phyloP scores from a whole-genome alignment of 2,329 filamentous ascomycete genomes.

The Berkeleyomyces rouxiae region DNA sequence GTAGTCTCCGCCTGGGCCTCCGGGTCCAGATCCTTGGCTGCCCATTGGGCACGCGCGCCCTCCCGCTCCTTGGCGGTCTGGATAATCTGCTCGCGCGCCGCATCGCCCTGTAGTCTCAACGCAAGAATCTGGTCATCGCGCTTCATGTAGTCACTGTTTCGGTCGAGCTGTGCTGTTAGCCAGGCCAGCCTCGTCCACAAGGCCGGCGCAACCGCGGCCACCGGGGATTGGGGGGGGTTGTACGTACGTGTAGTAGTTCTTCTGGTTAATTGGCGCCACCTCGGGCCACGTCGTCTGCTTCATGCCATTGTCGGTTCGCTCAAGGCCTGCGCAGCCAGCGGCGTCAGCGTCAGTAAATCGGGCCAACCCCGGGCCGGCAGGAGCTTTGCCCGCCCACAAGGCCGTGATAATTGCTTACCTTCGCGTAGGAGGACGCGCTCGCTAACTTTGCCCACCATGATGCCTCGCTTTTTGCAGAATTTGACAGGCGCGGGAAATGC shows the following conservation, averaged over 20 bases:
- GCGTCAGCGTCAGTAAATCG: slow-evolving; percentile 8
- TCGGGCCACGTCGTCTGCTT: slow-evolving; percentile 88
- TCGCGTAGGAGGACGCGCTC: slow-evolving; percentile 47
- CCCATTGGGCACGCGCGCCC: slow-evolving; percentile 48
- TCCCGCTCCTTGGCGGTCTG: slow-evolving; percentile 79
- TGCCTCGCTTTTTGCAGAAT: too few species aligned
- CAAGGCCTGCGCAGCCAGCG: slow-evolving; percentile 46
- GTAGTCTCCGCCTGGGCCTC: slow-evolving; percentile 40
- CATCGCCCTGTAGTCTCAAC: slow-evolving; percentile 73
- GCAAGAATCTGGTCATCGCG: slow-evolving; percentile 92
- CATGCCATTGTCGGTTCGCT: slow-evolving; percentile 97
- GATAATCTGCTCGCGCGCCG: slow-evolving; percentile 65
- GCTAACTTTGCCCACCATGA: slow-evolving; percentile 48
- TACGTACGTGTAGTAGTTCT: slow-evolving; percentile 93
- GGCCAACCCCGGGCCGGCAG: neutral
- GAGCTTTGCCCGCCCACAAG: too few species aligned
- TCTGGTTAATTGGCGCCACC: slow-evolving; percentile 89
- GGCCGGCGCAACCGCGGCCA: neutral
- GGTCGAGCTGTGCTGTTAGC: neutral
- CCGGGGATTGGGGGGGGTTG: neutral
- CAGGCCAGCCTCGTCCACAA: slow-evolving; percentile 11
- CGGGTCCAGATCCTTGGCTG: slow-evolving; percentile 35
- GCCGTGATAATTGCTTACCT: slow-evolving; percentile 25
- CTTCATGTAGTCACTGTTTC: slow-evolving; percentile 79
- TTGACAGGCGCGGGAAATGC: too few species aligned